phyloP scores from a whole-genome alignment of 176 grass and related monocot genomes.

The Rhynchospora pubera region DNA sequence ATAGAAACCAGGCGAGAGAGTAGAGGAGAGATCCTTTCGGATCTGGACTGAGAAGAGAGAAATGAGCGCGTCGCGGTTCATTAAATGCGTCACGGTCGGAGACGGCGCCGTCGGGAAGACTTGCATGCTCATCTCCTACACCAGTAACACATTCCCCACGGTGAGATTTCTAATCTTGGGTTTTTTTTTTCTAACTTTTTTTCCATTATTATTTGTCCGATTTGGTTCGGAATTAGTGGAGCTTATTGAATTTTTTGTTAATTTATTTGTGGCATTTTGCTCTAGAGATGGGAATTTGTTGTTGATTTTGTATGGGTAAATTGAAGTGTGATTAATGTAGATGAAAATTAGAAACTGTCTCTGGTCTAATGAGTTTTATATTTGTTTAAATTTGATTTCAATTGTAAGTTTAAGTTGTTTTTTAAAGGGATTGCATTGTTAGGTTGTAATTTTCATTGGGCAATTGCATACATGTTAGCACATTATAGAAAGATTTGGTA shows the following conservation, averaged over 20 bases:
- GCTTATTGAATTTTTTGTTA: not conserved
- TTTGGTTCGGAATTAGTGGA: not conserved
- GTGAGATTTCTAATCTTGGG: not conserved
- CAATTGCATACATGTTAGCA: not conserved
- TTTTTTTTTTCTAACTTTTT: not conserved
- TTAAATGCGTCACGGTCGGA: slow-evolving; percentile 36
- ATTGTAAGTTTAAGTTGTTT: too few species aligned
- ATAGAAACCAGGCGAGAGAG: not conserved
- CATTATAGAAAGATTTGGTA: not conserved
- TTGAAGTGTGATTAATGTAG: not conserved
- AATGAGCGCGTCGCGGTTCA: slow-evolving; percentile 37
- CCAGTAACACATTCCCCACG: slow-evolving; percentile 39
- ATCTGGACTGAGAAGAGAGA: slow-evolving; percentile 27
- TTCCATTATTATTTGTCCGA: not conserved
- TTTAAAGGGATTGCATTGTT: not conserved
- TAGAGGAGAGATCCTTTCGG: not conserved
- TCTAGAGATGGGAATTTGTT: not conserved
- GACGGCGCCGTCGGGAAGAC: slow-evolving; percentile 36
- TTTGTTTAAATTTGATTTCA: not conserved
- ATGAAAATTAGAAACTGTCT: too few species aligned
- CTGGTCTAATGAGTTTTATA: not conserved
- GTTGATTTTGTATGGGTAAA: not conserved
- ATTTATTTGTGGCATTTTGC: not conserved
- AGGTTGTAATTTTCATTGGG: not conserved
- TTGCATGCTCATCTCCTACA: slow-evolving; percentile 40